phyloP scores from a whole-genome alignment of 2,329 filamentous ascomycete genomes.

The Zelopaecilomyces penicillatus region DNA sequence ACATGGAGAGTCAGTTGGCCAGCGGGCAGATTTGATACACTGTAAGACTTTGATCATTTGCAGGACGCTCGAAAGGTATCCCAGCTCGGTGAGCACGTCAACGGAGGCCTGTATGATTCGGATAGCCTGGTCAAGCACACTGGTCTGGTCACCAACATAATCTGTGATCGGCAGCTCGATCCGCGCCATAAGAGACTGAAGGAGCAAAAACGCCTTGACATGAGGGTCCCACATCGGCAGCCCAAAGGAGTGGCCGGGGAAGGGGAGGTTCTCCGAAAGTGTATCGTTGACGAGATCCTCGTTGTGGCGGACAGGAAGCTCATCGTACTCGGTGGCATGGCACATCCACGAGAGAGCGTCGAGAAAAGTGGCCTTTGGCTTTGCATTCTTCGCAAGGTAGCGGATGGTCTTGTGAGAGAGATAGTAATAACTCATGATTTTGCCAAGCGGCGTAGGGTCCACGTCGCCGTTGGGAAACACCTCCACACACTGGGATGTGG shows the following conservation, averaged over 20 bases:
- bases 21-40: conserved; percentile 84
- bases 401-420: conserved; percentile 92
- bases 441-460: conserved; percentile 81
- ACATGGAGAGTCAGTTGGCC: conserved; percentile 74
- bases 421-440: conserved; percentile 99
- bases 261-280: conserved; percentile 71
- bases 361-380: conserved; percentile 64
- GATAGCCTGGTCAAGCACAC: conserved; percentile 88
- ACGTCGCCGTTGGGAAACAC: conserved; percentile 83
- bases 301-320: conserved; percentile 94
- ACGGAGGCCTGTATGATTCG: conserved; percentile 95
- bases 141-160: conserved; percentile 89
- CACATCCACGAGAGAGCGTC: conserved; percentile 91
- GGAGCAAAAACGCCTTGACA: conserved; percentile 86
- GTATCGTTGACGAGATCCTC: conserved; percentile 96
- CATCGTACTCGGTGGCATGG: conserved; percentile 89
- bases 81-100: conserved; percentile 87
- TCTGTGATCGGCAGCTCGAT: conserved; percentile 90
- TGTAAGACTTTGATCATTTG: conserved; percentile 82
- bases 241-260: conserved; percentile 49
- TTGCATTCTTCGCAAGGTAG: conserved; percentile 68
- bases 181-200: conserved; percentile 92
- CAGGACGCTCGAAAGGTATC: conserved; percentile 65
- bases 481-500: conserved; percentile 73
- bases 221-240: conserved; percentile 98